Evolutionary conservation across 148 eudicot species (phyloP).

Genomic region (Drosera capensis): DNA sequence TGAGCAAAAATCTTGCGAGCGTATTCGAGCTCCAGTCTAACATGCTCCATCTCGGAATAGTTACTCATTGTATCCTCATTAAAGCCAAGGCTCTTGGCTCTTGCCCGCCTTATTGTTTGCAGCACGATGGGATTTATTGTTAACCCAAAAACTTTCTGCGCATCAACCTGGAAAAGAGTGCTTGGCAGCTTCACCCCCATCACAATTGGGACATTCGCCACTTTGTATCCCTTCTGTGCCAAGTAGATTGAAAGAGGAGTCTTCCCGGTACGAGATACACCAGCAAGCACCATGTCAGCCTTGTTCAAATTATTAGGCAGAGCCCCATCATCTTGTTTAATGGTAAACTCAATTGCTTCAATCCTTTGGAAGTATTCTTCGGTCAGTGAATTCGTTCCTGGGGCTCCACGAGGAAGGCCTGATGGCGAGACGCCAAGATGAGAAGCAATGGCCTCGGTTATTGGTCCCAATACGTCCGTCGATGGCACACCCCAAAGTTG

Average conservation of each 20-base stretch:
- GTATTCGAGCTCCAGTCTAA: conserved; percentile 53
- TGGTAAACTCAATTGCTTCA: conserved; percentile 89
- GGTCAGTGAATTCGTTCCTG: conserved; percentile 41
- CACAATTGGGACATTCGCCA: conserved; percentile 84
- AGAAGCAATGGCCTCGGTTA: conserved; percentile 63
- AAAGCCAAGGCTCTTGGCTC: conserved; percentile 78
- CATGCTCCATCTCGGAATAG: conserved; percentile 68
- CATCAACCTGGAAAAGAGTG: conserved; percentile 55
- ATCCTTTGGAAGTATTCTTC: conserved; percentile 83
- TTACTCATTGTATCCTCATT: conserved; percentile 25
- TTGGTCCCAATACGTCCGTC: conserved; percentile 61
- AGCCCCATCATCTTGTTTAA: conserved; percentile 96
- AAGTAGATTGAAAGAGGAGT: conserved; percentile 85
- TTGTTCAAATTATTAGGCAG: conserved; percentile 57
- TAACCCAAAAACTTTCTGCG: conserved; percentile 63
- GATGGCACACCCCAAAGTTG: conserved; percentile 58
- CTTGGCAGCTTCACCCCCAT: conserved; percentile 48
- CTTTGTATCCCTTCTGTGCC: conserved; percentile 87
- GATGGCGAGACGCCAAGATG: conserved; percentile 84
- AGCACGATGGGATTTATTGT: conserved; percentile 64
- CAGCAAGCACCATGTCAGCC: conserved; percentile 70
- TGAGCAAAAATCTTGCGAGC: conserved; percentile 57
- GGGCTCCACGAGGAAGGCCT: conserved; percentile 89
- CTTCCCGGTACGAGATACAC: conserved; percentile 90
- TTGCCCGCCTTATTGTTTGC: conserved; percentile 59